phyloP scores from a whole-genome alignment of 257 asterid genomes.

The Forsythia suspensa region DNA sequence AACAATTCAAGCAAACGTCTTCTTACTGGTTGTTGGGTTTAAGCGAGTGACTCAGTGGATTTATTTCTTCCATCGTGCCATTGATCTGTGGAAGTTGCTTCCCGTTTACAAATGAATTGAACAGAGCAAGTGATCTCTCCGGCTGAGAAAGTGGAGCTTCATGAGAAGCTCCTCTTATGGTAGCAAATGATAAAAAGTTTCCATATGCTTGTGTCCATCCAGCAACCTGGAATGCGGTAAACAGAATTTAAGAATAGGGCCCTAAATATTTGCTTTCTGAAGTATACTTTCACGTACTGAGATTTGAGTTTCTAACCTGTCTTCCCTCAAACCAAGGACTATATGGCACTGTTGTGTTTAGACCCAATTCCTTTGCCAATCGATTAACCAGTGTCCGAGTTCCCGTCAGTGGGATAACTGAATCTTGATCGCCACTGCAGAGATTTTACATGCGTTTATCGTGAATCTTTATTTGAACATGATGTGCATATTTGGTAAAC shows the following conservation, averaged over 20 bases:
- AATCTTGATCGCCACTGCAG: slow-evolving; percentile 87
- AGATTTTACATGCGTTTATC: neutral
- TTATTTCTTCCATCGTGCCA: neutral
- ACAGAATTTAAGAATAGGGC: neutral
- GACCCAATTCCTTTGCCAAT: slow-evolving; percentile 53
- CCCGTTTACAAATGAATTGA: slow-evolving; percentile 61
- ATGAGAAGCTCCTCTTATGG: slow-evolving; percentile 87
- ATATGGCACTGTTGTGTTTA: slow-evolving; percentile 54
- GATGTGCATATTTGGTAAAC: neutral
- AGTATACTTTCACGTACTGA: neutral
- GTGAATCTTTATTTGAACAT: neutral
- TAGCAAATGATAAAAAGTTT: slow-evolving; percentile 59
- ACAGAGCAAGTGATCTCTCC: slow-evolving; percentile 64
- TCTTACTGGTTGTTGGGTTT: neutral
- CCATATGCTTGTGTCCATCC: slow-evolving; percentile 81
- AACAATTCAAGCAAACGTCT: neutral
- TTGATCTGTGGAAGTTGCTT: slow-evolving; percentile 44
- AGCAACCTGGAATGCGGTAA: slow-evolving; percentile 45
- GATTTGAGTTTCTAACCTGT: slow-evolving; percentile 25
- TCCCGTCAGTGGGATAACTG: slow-evolving; percentile 71
- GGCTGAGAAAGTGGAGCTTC: slow-evolving; percentile 91
- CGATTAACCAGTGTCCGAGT: slow-evolving; percentile 53
- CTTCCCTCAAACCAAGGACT: slow-evolving; percentile 57
- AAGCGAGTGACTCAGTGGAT: slow-evolving; percentile 16
- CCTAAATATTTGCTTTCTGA: too few relatives aligned